phyloP scores from a whole-genome alignment of 2,329 filamentous ascomycete genomes.

The Botrytis pseudocinerea region DNA sequence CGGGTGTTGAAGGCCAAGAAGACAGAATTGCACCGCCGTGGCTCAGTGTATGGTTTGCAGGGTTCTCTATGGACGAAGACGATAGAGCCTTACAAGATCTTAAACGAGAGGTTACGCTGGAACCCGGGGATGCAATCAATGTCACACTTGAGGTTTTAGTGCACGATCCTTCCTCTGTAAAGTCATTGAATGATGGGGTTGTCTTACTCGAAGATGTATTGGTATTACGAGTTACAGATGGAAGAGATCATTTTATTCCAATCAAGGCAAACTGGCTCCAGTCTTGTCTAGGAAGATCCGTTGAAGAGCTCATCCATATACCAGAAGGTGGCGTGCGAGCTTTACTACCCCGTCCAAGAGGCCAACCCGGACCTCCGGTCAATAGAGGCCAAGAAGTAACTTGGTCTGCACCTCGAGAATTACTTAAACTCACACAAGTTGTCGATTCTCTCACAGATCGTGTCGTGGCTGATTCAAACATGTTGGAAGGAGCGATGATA shows the following conservation, averaged over 20 bases:
- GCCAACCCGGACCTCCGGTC: constrained; percentile 24
- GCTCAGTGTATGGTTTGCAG: constrained; percentile 68
- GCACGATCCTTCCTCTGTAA: constrained; percentile 61
- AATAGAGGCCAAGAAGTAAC: constrained; percentile 58
- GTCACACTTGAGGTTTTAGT: constrained; percentile 70
- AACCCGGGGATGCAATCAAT: constrained; percentile 80
- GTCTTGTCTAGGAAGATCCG: constrained; percentile 77
- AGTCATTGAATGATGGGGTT: constrained; percentile 68
- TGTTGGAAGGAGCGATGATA: constrained; percentile 56
- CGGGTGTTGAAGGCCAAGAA: constrained; percentile 57
- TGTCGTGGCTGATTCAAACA: constrained; percentile 60
- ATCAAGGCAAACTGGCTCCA: constrained; percentile 76
- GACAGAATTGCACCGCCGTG: constrained; percentile 57
- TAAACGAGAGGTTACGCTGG: constrained; percentile 58
- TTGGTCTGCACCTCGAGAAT: constrained; percentile 81
- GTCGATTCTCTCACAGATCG: constrained; percentile 61
- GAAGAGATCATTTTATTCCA: constrained; percentile 89
- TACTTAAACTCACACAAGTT: constrained; percentile 85
- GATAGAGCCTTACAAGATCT: constrained; percentile 27
- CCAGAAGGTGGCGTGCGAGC: constrained; percentile 78
- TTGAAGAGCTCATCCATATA: constrained; percentile 85
- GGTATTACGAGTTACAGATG: constrained; percentile 78
- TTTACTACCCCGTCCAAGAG: constrained; percentile 40
- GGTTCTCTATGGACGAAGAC: constrained; percentile 46
- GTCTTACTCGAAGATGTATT: constrained; percentile 78